Percentiles rank a stretch among this genome's conserved stretches.
Conservation (phyloP, 2,329 filamentous ascomycete species). For the Fusarium sp. region DNA sequence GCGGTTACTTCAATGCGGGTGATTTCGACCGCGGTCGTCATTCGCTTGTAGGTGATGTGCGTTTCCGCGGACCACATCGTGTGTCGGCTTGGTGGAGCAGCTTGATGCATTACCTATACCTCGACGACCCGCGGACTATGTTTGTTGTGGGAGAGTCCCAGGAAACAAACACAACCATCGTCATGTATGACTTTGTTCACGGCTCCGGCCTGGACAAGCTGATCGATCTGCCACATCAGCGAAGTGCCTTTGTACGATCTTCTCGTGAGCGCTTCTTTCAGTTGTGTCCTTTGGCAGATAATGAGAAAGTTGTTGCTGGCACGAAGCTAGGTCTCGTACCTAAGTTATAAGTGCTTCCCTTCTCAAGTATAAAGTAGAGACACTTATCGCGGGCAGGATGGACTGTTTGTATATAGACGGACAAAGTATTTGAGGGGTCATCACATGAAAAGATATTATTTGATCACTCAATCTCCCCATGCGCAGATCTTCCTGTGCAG, state of each 20-base stretch:
- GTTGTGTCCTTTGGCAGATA: constrained; percentile 70
- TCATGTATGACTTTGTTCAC: constrained; percentile 81
- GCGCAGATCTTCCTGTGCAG: too few relatives aligned
- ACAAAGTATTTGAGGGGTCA: not conserved
- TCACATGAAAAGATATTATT: not conserved
- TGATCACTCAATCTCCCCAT: too few relatives aligned
- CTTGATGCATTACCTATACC: constrained; percentile 73
- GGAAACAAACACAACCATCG: constrained; percentile 75
- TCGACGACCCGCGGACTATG: constrained; percentile 71
- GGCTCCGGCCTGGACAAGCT: constrained; percentile 80
- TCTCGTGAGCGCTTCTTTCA: constrained; percentile 78
- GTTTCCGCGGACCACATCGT: constrained; percentile 71
- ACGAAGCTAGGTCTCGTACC: constrained; percentile 67
- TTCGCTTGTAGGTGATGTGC: constrained; percentile 70
- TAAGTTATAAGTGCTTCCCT: constrained; percentile 59
- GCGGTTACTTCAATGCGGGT: constrained; percentile 67
- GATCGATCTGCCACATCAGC: constrained; percentile 79
- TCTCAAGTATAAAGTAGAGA: too few relatives aligned
- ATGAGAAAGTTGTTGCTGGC: constrained; percentile 68
- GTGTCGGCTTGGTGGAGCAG: constrained; percentile 73
- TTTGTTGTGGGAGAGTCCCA: constrained; percentile 78
- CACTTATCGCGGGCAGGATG: not conserved
- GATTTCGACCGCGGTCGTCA: constrained; percentile 72
- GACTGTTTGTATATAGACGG: not conserved
- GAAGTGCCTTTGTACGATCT: constrained; percentile 75